These are phyloP conservation scores for Apostasia shenzhenica DNA, from an alignment of 106 monocot species.

Conservation along the genomic window DNA sequence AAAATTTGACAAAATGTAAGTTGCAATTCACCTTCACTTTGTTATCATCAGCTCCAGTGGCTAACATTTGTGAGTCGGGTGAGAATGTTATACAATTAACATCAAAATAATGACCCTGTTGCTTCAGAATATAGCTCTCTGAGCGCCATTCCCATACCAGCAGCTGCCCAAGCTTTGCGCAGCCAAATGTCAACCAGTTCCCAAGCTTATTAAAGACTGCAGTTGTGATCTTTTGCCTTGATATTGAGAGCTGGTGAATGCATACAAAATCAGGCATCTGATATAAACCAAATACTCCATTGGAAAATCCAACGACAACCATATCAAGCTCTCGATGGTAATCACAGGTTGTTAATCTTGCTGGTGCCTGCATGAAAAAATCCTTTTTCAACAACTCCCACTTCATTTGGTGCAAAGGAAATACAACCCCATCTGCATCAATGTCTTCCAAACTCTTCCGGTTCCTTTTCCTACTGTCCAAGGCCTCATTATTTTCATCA, in stretches of 20 bases:
- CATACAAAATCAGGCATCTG: conserved; percentile 99
- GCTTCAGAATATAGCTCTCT: conserved; percentile 94
- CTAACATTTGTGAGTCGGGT: conserved; percentile 90
- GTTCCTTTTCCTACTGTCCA: conserved; percentile 6
- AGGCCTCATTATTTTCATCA: background rate
- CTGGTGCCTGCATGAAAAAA: conserved; percentile 80
- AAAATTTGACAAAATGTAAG: background rate
- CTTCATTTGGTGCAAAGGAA: conserved; percentile 28
- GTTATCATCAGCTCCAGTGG: conserved; percentile 97
- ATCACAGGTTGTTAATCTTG: conserved; percentile 83
- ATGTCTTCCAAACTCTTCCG: conserved; percentile 3
- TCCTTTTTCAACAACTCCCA: conserved; percentile 90
- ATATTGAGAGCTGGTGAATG: conserved; percentile 83
- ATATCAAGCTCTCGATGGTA: conserved; percentile 90
- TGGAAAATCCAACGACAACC: conserved; percentile 93
- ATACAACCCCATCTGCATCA: background rate
- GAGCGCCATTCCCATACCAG: conserved; percentile 99
- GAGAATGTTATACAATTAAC: conserved; percentile 90
- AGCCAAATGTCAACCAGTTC: conserved; percentile 93
- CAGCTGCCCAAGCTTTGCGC: conserved; percentile 94
- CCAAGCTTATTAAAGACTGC: conserved; percentile 73
- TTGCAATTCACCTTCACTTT: conserved; percentile 80
- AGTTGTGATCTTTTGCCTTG: conserved; percentile 91
- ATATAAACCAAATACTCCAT: conserved; percentile 94
- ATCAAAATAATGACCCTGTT: conserved; percentile 98